Evolutionary conservation across 257 asterid species (phyloP), one percentile per base, ranked within the genome.

Genomic region (Solanum corneliomulleri): DNA sequence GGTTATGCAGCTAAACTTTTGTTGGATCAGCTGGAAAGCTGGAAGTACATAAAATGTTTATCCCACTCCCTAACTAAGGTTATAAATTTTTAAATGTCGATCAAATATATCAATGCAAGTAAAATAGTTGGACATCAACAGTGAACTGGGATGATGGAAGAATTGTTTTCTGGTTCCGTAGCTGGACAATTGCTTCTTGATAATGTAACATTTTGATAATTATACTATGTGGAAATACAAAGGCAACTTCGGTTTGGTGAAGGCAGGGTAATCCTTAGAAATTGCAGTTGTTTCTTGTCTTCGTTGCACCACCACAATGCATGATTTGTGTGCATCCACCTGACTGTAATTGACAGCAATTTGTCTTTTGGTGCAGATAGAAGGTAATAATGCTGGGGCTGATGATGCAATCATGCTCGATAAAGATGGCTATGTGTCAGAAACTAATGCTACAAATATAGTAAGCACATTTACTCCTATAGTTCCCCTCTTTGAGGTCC

Each of bases 321-420:
- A 29, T 49, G 45, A 18, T 81, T 81, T 78, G 5, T 45, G 82
- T 78, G 66, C 64, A 45, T 78, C 35, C 84, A 47, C 45, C 85
- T 81, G 69, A 12, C 20, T 81, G 29, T 81, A 49, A 49, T 31
- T 81, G 45, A 49, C 44, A 47, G 37, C 42, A 23, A 23, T 86
- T 10, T 64, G 62, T 80, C 14, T 1, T 80, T 9, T 91, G 70
- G 78, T 89, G 90, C 95, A 96, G 99, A 94, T 96, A 89, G 98
- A 96, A 95, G 99, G 98, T 83, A 96, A 96, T 87, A 96, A 96
- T 68, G 91, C 95, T 37, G 88, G 86, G 60, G 99, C 99, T 83
- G 98, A 93, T 93, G 99, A 96, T 89, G 99, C 99, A 49, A 92
- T 96, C 92, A 95, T 96, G 99, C 96, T 96, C 29, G 99, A 96